phyloP scores from a whole-genome alignment of 495 filamentous ascomycete species.

The Penicillium samsonianum region DNA sequence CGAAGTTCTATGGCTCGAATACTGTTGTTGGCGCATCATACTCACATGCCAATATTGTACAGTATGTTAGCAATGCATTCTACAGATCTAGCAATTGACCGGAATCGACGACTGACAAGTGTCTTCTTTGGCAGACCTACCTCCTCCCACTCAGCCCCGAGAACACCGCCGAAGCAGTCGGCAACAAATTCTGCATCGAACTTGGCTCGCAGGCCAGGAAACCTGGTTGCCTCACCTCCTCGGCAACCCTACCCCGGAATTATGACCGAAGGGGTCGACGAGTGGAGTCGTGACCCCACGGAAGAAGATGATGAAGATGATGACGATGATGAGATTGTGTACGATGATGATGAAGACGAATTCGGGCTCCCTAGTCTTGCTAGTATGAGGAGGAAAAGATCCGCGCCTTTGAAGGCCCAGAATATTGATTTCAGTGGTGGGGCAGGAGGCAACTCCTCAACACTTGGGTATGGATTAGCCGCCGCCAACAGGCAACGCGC shows the following conservation, averaged over 20 bases:
- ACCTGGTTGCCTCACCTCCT: constrained; percentile 58
- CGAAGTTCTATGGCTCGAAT: constrained; percentile 62
- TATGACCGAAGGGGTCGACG: constrained; percentile 69
- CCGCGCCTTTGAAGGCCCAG: constrained; percentile 46
- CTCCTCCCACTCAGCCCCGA: constrained; percentile 56
- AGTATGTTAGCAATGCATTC: constrained; percentile 57
- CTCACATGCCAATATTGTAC: constrained; percentile 92
- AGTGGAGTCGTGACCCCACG: constrained; percentile 68
- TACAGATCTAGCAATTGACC: not conserved
- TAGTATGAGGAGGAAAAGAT: constrained; percentile 75
- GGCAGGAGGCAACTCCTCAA: constrained; percentile 27
- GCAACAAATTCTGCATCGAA: constrained; percentile 51
- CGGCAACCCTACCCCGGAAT: constrained; percentile 73
- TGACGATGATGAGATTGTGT: constrained; percentile 67
- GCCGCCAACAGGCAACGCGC: constrained; percentile 50
- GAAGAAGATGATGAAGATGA: constrained; percentile 54
- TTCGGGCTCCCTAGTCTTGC: constrained; percentile 90
- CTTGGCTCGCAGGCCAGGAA: constrained; percentile 50
- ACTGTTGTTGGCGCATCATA: constrained; percentile 94
- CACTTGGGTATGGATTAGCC: constrained; percentile 36
- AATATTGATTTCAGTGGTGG: constrained; percentile 47
- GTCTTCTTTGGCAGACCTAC: constrained; percentile 47
- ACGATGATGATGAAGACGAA: constrained; percentile 89
- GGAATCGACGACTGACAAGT: constrained; percentile 21
- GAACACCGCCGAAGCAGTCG: constrained; percentile 60